These are phyloP conservation scores for Curvularia spicifera DNA, from an alignment of 2,329 filamentous ascomycete genomes.

Conservation along the genomic window DNA sequence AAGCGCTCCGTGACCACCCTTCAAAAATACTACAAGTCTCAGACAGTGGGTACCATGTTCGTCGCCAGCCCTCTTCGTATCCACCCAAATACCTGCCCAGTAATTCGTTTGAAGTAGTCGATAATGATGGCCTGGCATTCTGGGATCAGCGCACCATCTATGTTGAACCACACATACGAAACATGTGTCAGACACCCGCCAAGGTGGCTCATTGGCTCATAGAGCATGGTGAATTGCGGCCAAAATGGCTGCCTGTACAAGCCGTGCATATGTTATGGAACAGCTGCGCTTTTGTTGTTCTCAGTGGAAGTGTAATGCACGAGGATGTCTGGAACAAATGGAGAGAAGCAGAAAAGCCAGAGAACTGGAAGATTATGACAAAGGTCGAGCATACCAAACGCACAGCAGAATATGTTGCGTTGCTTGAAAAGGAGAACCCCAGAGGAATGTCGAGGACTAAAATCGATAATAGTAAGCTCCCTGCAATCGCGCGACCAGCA, in stretches of 20 bases:
- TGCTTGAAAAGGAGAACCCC: slow-evolving; percentile 34
- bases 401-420: slow-evolving; percentile 38
- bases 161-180: slow-evolving; percentile 45
- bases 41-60: slow-evolving; percentile 37
- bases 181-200: slow-evolving; percentile 40
- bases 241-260: slow-evolving; percentile 47
- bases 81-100: slow-evolving; percentile 38
- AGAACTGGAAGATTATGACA: slow-evolving; percentile 47
- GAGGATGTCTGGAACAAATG: slow-evolving; percentile 41
- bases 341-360: slow-evolving; percentile 34
- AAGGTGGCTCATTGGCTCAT: slow-evolving; percentile 42
- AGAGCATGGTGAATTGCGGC: slow-evolving; percentile 34
- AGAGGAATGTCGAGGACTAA: slow-evolving; percentile 23
- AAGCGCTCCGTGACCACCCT: slow-evolving; percentile 32
- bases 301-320: slow-evolving; percentile 44
- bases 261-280: slow-evolving; percentile 42
- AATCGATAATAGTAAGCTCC: slow-evolving; percentile 15
- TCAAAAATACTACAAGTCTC: slow-evolving; percentile 34
- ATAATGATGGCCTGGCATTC: slow-evolving; percentile 42
- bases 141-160: slow-evolving; percentile 49
- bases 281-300: slow-evolving; percentile 44
- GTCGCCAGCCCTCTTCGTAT: slow-evolving; percentile 40
- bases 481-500: slow-evolving; percentile 31
- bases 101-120: slow-evolving; percentile 32
- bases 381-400: slow-evolving; percentile 44